Evolutionary conservation across 306 rosid genomes (phyloP), one percentile per base, ranked within the genome.

Genomic region (Sicyos edulis): DNA sequence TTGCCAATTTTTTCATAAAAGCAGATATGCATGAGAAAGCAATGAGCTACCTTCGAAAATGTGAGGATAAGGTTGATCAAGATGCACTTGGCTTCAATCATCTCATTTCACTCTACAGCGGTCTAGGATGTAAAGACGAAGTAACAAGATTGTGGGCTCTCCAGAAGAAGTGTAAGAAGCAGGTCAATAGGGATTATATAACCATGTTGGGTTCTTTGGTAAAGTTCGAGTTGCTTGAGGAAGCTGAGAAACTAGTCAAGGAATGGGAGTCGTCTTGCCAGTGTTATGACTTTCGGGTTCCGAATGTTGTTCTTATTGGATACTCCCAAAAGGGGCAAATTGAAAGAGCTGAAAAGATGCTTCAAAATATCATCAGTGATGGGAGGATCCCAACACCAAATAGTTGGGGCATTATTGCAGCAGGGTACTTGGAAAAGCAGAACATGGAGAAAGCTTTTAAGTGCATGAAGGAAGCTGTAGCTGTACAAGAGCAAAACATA

Each of bases 401-500:
- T 81, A 86, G 93, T 70, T 90, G 96, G 96, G 57, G 79, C 32
- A 90, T 90, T 50, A 63, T 88, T 52, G 89, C 93, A 44, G 71
- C 84, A 22, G 93, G 88, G 24, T 84, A 84, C 81, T 65, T 81
- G 71, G 84, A 70, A 47, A 83, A 79, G 71, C 80, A 86, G 80
- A 76, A 90, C 53, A 82, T 86, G 93, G 87, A 83, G 83, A 86
- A 83, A 80, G 89, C 88, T 44, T 83, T 78, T 74, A 82, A 84
- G 71, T 83, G 88, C 78, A 62, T 88, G 78, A 86, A 77, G 82
- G 77, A 84, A 76, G 91, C 96, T 63, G 12, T 84, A 67, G 81
- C 80, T 71, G 78, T 76, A 20, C 68, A 14, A 67, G 72, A 64
- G 4, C 66, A 76, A 66, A 88, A 86, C 69, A 80, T 74, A 77